Conservation (phyloP, 2,329 filamentous ascomycete species). For the Microdochium trichocladiopsis region DNA sequence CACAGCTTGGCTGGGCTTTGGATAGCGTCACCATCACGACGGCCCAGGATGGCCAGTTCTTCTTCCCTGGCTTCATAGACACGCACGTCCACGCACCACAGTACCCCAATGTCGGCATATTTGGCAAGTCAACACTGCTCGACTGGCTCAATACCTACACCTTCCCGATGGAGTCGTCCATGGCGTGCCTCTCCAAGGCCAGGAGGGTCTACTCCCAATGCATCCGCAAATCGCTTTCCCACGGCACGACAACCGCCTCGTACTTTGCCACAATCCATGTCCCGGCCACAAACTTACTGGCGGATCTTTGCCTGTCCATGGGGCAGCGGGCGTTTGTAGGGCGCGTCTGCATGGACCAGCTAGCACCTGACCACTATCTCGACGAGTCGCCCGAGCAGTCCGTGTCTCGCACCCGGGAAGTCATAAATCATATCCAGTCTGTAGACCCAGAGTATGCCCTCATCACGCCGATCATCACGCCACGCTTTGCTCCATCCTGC, state of each 20-base stretch:
- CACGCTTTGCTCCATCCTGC: conserved; percentile 59
- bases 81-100: conserved; percentile 94
- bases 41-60: conserved; percentile 54
- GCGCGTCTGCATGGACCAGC: conserved; percentile 86
- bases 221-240: conserved; percentile 71
- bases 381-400: conserved; percentile 60
- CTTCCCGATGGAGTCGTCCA: conserved; percentile 81
- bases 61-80: conserved; percentile 83
- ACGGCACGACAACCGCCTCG: conserved; percentile 90
- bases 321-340: conserved; percentile 91
- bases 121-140: conserved; percentile 86
- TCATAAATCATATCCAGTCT: conserved; percentile 56
- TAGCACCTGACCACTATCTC: conserved; percentile 71
- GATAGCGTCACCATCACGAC: conserved; percentile 28
- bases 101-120: conserved; percentile 90
- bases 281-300: conserved; percentile 81
- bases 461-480: conserved; percentile 75
- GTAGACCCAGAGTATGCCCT: conserved; percentile 61
- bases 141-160: conserved; percentile 94
- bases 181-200: conserved; percentile 57
- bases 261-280: conserved; percentile 93
- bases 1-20: conserved; percentile 36
- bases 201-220: conserved; percentile 68
- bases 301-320: conserved; percentile 67
- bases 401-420: conserved; percentile 46